Evolutionary conservation across 495 filamentous ascomycete genomes (phyloP).

Genomic region (Neurospora terricola): DNA sequence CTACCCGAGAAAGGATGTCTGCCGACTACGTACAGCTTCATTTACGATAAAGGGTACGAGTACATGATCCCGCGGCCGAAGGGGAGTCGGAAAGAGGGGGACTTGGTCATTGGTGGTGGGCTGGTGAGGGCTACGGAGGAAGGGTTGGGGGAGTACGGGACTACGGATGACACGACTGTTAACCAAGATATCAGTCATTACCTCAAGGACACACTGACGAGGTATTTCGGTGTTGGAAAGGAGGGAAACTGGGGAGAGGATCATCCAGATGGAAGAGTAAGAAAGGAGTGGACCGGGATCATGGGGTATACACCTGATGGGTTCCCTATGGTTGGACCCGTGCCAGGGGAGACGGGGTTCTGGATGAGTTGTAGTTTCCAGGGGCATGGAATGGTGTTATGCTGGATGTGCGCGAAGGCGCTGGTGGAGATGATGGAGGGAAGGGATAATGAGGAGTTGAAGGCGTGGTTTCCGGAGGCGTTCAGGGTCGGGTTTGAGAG

Average conservation of each 20-base stretch:
- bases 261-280: constrained; percentile 44
- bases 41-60: constrained; percentile 48
- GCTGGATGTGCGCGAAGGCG: constrained; percentile 44
- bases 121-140: constrained; percentile 33
- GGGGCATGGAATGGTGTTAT: constrained; percentile 51
- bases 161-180: constrained; percentile 46
- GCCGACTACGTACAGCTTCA: constrained; percentile 49
- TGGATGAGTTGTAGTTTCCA: constrained; percentile 47
- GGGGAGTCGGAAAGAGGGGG: constrained; percentile 35
- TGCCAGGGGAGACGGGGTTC: constrained; percentile 31
- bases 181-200: constrained; percentile 46
- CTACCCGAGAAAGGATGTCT: constrained; percentile 34
- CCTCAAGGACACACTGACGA: constrained; percentile 32
- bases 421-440: constrained; percentile 42
- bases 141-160: constrained; percentile 42
- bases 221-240: constrained; percentile 38
- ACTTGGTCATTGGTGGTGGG: constrained; percentile 65
- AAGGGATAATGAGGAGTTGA: constrained; percentile 19
- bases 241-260: constrained; percentile 46
- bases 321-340: constrained; percentile 44
- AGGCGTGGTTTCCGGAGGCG: constrained; percentile 42
- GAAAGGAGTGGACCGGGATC: constrained; percentile 52
- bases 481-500: constrained; percentile 38
- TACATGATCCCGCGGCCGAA: constrained; percentile 57
- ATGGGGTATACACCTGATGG: constrained; percentile 51